Evolutionary conservation across 805 yeast genomes (phyloP), one percentile per base, ranked within the genome.

Genomic region (Tetrapisispora phaffii): DNA sequence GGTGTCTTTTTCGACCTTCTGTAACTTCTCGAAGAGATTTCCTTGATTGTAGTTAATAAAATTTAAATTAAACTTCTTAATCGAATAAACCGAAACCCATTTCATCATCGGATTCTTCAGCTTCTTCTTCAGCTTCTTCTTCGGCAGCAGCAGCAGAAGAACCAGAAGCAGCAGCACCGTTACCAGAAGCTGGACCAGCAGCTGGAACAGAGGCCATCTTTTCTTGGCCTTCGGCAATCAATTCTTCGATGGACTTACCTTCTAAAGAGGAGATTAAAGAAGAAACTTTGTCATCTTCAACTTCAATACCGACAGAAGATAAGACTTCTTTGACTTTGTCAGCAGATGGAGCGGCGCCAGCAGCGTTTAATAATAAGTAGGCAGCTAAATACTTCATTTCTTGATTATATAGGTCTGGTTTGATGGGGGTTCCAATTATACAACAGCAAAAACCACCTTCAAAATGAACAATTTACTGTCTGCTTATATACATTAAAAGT

Each of bases 351-450:
- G 93, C 68, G 70, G 88, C 71, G 72, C 97, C 98, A 74, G 96
- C 96, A 72, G 93, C 88, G 77, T 83, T 88, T 75, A 93, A 82
- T 76, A 90, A 84, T 75, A 93, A 84, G 80, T 93, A 93, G 74
- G 98, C 97, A 76, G 98, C 98, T 77, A 93, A 84, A 82, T 90
- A 90, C 85, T 88, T 93, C 97, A 88, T 77, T 69, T 41, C 19
- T 33, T 7, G 22, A n/a, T 26, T 26, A 38, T 28, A 29, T 19
- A 20, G 41, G 41, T 39, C 35, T 34, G 38, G 26, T 12, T 34
- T 4, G 13, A 12, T 28, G 28, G n/a, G n/a, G n/a, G n/a, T n/a
- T n/a, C n/a, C n/a, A n/a, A n/a, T n/a, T n/a, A n/a, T n/a, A n/a
- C n/a, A n/a, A n/a, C n/a, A n/a, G n/a, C n/a, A n/a, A n/a, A n/a